Evolutionary conservation across 2,329 filamentous ascomycete genomes (phyloP), one percentile per base, ranked within the genome.

Genomic region (Aspergillus uvarum): DNA sequence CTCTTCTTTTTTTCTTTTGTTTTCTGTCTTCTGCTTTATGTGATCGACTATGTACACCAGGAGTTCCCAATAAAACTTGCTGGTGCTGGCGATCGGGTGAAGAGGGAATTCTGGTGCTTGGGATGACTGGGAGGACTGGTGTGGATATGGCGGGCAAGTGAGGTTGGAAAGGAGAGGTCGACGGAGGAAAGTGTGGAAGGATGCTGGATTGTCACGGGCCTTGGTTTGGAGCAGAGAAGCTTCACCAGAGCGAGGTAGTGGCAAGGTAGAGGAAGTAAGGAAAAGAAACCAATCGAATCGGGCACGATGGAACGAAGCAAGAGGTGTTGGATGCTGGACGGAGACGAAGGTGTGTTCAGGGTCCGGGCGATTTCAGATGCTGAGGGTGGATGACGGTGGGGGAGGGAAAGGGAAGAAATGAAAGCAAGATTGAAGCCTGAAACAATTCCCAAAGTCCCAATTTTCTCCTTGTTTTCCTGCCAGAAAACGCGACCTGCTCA

Each of bases 61-160:
- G 82, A 85, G 85, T 86, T 90, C 89, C 84, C 81, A 91, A 92
- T 89, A 92, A 93, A 94, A 92, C 89, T 88, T 90, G 91, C 89
- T 92, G 90, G 89, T 93, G 90, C 77, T 82, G 76, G 76, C 74
- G 75, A 71, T 74, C 74, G 72, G 69, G 59, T 67, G 67, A 67
- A 70, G 70, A 74, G 71, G 70, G 70, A 73, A 68, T 38, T 29
- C 69, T 77, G 76, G 72, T 77, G 74, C 68, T 75, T 70, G 65
- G 61, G 66, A 63, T 62, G 66, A 67, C 64, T 68, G 64, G 64
- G 68, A 65, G 65, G 61, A 61, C 58, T 70, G 69, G 66, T 65
- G 68, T 44, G 31, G 59, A 69, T 63, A 67, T 74, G 70, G 68
- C 65, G 74, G 70, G 68, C 70, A 44, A 68, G 65, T 71, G 70